Evolutionary conservation across 495 filamentous ascomycete genomes (phyloP).

Genomic region (Emericellopsis terricola): DNA sequence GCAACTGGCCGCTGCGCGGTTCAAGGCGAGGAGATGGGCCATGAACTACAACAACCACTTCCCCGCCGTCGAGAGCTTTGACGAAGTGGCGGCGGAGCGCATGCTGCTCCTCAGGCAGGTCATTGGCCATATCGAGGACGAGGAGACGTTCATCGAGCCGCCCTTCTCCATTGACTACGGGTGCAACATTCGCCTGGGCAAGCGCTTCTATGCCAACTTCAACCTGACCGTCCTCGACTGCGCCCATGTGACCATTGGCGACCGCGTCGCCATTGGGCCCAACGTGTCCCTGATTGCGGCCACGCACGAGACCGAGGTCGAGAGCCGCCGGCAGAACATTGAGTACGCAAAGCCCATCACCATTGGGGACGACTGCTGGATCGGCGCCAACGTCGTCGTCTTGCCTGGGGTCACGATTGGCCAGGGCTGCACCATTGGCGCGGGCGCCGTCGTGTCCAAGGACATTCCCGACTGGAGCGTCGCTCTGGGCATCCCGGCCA

Average conservation of each 20-base stretch:
- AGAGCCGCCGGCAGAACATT: constrained; percentile 14
- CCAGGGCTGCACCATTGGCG: constrained; percentile 23
- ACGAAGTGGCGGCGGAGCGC: constrained; percentile 16
- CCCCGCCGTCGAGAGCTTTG: constrained; percentile 19
- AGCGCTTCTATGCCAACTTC: constrained; percentile 34
- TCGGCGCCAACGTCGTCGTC: constrained; percentile 23
- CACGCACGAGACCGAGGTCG: constrained; percentile 25
- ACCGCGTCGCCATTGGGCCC: constrained; percentile 24
- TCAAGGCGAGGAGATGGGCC: constrained; percentile 19
- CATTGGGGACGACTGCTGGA: constrained; percentile 31
- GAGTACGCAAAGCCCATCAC: constrained; percentile 17
- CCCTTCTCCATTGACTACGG: constrained; percentile 37
- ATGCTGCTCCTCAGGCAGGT: constrained; percentile 20
- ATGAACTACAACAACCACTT: constrained; percentile 31
- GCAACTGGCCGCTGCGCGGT: constrained; percentile 21
- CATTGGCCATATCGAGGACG: constrained; percentile 21
- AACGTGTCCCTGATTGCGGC: constrained; percentile 25
- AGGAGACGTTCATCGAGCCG: constrained; percentile 28
- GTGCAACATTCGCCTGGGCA: constrained; percentile 32
- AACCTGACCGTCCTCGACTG: constrained; percentile 28
- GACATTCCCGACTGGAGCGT: constrained; percentile 21
- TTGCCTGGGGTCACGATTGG: constrained; percentile 29
- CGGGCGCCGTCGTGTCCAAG: constrained; percentile 29
- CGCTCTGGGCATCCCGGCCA: constrained; percentile 9
- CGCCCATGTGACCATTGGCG: constrained; percentile 22